Conservation (phyloP, 1,284 basidiomycete genomes). For the Trichosporon sp. region DNA sequence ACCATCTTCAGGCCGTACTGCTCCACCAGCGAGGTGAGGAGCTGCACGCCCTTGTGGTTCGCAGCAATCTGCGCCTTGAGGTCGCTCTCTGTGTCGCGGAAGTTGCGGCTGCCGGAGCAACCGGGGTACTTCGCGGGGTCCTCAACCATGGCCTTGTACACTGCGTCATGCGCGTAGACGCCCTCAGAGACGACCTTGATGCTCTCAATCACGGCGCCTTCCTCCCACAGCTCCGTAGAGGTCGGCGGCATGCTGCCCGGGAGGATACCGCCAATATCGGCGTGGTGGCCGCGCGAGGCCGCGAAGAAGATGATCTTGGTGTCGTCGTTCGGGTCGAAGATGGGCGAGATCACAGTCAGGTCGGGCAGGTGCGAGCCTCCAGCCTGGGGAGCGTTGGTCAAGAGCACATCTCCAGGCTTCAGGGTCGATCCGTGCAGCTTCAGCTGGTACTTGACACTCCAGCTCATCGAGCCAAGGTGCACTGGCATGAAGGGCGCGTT, state of each 20-base stretch:
- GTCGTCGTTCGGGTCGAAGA: slow-evolving; percentile 28
- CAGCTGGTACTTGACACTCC: slow-evolving; percentile 46
- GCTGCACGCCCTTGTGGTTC: slow-evolving; percentile 84
- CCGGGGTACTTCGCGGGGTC: slow-evolving; percentile 78
- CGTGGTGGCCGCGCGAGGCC: slow-evolving; percentile 34
- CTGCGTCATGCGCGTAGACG: slow-evolving; percentile 67
- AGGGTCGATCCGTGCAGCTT: slow-evolving; percentile 36
- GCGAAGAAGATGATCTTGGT: slow-evolving; percentile 40
- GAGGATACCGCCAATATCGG: slow-evolving; percentile 43
- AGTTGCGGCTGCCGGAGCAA: slow-evolving; percentile 63
- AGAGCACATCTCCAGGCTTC: slow-evolving; percentile 49
- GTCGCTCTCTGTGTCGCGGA: slow-evolving; percentile 87
- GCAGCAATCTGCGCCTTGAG: slow-evolving; percentile 95
- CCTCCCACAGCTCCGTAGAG: slow-evolving; percentile 81
- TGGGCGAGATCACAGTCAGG: slow-evolving; percentile 38
- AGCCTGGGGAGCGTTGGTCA: slow-evolving; percentile 49
- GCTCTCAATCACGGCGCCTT: slow-evolving; percentile 65
- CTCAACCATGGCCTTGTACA: slow-evolving; percentile 63
- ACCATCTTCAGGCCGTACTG: slow-evolving; percentile 84
- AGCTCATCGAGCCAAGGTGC: slow-evolving; percentile 49
- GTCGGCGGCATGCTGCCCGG: slow-evolving; percentile 85
- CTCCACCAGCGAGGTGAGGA: slow-evolving; percentile 66
- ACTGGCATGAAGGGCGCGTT: slow-evolving; percentile 54
- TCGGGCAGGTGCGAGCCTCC: slow-evolving; percentile 37
- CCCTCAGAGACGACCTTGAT: slow-evolving; percentile 89